Conservation (phyloP, 805 yeast species). For the Metschnikowia reukaufii region DNA sequence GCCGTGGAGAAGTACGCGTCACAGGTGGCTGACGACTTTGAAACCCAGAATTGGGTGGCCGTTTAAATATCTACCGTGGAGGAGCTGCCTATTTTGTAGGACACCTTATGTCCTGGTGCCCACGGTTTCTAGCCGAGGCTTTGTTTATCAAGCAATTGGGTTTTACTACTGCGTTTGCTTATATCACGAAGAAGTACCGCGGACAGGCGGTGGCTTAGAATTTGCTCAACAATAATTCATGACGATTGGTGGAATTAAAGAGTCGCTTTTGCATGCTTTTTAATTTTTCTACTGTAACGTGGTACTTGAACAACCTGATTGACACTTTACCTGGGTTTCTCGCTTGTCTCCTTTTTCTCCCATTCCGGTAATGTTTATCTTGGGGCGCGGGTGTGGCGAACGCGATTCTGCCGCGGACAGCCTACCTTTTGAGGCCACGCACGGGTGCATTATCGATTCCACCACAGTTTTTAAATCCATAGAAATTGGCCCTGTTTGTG, state of each 20-base stretch:
- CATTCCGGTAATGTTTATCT: background rate
- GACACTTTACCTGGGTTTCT: background rate
- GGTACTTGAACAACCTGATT: background rate
- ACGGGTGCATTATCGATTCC: background rate
- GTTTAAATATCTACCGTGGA: conserved; percentile 59
- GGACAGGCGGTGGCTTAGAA: background rate
- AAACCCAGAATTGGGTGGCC: conserved; percentile 31
- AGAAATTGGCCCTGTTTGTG: too few species aligned
- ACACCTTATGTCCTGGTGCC: conserved; percentile 37
- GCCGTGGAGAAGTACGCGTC: conserved; percentile 54
- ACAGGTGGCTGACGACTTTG: conserved; percentile 51
- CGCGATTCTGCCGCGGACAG: background rate
- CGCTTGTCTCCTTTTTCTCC: too few species aligned
- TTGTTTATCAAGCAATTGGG: conserved; percentile 37
- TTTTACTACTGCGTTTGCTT: conserved; percentile 26
- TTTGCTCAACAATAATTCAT: too few species aligned
- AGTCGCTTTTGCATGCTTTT: too few species aligned
- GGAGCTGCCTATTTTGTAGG: conserved; percentile 39
- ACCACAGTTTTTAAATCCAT: too few species aligned
- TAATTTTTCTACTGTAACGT: too few species aligned
- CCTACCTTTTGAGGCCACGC: background rate
- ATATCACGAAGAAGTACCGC: conserved; percentile 22
- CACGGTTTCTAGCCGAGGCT: conserved; percentile 46
- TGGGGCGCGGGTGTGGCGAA: background rate
- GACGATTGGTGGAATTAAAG: too few species aligned